These are phyloP conservation scores for Saururus chinensis DNA, from an alignment of 164 flowering plant species.

Conservation along the genomic window DNA sequence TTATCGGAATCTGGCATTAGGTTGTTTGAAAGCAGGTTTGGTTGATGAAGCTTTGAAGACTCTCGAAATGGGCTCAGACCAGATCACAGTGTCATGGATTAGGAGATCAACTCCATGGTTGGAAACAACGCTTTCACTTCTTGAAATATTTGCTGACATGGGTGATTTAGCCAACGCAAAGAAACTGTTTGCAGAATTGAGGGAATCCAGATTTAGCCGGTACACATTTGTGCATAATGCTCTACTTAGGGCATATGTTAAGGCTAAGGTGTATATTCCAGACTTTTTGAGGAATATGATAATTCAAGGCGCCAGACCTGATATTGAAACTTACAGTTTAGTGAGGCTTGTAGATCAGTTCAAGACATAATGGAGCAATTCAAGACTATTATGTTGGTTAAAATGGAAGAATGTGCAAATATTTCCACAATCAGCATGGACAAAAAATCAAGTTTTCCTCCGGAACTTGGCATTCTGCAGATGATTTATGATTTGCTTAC, in stretches of 20 bases:
- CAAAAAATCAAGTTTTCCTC: neutral
- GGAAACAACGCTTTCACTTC: conserved; percentile 66
- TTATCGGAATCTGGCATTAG: conserved; percentile 68
- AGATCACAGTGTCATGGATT: conserved; percentile 27
- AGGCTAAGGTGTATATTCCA: conserved; percentile 67
- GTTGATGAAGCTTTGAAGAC: conserved; percentile 56
- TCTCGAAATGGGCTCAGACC: conserved; percentile 36
- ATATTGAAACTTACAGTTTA: conserved; percentile 82
- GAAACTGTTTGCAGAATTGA: conserved; percentile 63
- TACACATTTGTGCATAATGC: conserved; percentile 80
- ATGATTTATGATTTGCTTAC: neutral
- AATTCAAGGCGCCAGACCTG: conserved; percentile 85
- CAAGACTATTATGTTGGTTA: neutral
- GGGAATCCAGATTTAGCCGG: conserved; percentile 55
- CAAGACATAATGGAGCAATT: conserved; percentile 3
- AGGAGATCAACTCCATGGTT: conserved; percentile 78
- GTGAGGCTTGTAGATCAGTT: conserved; percentile 66
- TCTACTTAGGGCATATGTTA: conserved; percentile 71
- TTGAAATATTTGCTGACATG: conserved; percentile 62
- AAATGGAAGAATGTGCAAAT: neutral
- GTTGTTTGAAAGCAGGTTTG: conserved; percentile 66
- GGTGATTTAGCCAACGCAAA: conserved; percentile 74
- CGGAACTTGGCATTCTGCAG: neutral
- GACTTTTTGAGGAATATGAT: conserved; percentile 77
- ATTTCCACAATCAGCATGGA: neutral